Base-by-base conservation (phyloP, 352 stramenopile species). In the Phytopythium oedochilum region DNA sequence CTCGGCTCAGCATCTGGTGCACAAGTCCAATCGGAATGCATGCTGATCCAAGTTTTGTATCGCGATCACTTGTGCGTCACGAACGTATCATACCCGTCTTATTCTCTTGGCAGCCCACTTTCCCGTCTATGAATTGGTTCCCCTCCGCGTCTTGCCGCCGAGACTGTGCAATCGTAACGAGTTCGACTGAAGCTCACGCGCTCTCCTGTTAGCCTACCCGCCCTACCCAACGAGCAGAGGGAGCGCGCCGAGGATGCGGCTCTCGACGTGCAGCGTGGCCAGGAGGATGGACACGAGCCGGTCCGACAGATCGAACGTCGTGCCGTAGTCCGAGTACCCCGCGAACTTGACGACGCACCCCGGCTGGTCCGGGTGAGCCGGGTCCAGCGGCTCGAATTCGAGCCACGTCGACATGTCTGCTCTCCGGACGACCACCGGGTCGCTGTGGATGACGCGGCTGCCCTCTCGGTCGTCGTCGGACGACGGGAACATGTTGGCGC, bases 211-310 rank as follows among this genome's bases (percentile, higher is more conserved):
- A n/a, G n/a, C n/a, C n/a, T n/a, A n/a, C n/a, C n/a, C 28, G 17
- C 31, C 44, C 12, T 38, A 20, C 25, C 28, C 23, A 5, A 20
- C 26, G 5, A 51, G 28, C 14, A 77, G 49, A 52, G 64, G 55
- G 38, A 74, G 59, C 12, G 57, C 55, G 53, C 73, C 61, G 25
- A 80, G 47, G 15, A 75, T 60, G 10, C 57, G 61, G 22, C 68
- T 61, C 53, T 77, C 65, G 32, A 77, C 57, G 8, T 64, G 65
- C 47, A 80, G 36, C 3, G 69, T 58, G 17, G 71, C 70, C 44
- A 69, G 68, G 18, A 80, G 44, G 32, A 77, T 65, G 20, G 57
- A 66, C 31, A 76, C 53, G 45, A 76, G 71, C 14, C 70, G 60
- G 25, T 58, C 53, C 48, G 67, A 68, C 15, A 80, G 61, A 44